Evolutionary conservation across 139 green algal species (phyloP), one percentile per base, ranked within the genome.

Genomic region (Chlorella sp.): DNA sequence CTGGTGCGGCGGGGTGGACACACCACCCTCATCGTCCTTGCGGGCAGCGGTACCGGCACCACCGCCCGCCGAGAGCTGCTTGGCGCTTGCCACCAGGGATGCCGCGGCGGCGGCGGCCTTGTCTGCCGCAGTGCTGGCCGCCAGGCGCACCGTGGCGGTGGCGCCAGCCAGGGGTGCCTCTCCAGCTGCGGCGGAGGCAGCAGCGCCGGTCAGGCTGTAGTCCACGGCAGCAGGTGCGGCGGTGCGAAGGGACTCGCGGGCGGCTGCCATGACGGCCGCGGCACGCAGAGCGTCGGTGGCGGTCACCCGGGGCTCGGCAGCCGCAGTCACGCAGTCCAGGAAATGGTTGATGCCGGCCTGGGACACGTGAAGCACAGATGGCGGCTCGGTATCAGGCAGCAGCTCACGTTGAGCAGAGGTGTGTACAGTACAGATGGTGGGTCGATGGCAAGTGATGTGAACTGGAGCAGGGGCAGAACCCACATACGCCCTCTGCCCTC

Each of bases 341-440:
- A 80, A 80, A 18, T 80, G 44, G 73, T 65, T 80, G 73, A 80
- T 64, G 47, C 47, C 47, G 6, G 47, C 73, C 73, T 80, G 73
- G 18, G 51, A 11, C 51, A 60, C 9, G 44, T 51, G 44, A 51
- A 60, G 51, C 11, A n/a, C n/a, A n/a, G n/a, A n/a, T n/a, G n/a
- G n/a, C n/a, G n/a, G n/a, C n/a, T n/a, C n/a, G n/a, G n/a, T n/a
- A n/a, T n/a, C n/a, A n/a, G n/a, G n/a, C n/a, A n/a, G n/a, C n/a
- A n/a, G n/a, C n/a, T n/a, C n/a, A n/a, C n/a, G n/a, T n/a, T n/a
- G n/a, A n/a, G n/a, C n/a, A n/a, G n/a, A n/a, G n/a, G n/a, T n/a
- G n/a, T n/a, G n/a, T n/a, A n/a, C n/a, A n/a, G n/a, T n/a, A n/a
- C n/a, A n/a, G n/a, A n/a, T n/a, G n/a, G n/a, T n/a, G n/a, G n/a